phyloP scores from a whole-genome alignment of 139 green algal species.

The Chlamydomonas sphaeroides region DNA sequence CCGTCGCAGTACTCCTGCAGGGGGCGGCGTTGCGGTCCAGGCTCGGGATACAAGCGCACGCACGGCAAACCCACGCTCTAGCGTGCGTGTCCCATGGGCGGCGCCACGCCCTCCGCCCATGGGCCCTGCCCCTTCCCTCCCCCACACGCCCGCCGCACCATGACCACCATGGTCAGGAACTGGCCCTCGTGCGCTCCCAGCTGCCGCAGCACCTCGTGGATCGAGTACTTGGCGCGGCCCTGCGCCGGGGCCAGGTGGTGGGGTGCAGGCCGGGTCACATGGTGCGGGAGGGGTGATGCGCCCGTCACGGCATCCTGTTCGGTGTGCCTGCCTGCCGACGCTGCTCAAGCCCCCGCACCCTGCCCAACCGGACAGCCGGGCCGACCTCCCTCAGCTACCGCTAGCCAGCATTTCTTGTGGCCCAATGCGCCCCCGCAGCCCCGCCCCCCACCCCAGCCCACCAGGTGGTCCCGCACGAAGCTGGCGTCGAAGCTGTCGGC shows the following conservation, averaged over 20 bases:
- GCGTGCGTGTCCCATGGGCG: too few relatives aligned
- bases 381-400: too few relatives aligned
- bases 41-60: too few relatives aligned
- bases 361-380: too few relatives aligned
- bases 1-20: conserved; percentile 38
- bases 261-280: not conserved
- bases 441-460: not conserved
- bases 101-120: not conserved
- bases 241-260: not conserved
- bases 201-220: conserved; percentile 36
- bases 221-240: conserved; percentile 25
- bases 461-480: conserved; percentile 26
- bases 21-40: too few relatives aligned
- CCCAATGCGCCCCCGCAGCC: too few relatives aligned
- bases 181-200: conserved; percentile 13
- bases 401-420: too few relatives aligned
- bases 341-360: too few relatives aligned
- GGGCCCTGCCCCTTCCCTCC: not conserved
- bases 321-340: too few relatives aligned
- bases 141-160: not conserved
- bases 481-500: conserved; percentile 32
- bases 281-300: too few relatives aligned
- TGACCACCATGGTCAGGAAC: conserved; percentile 44
- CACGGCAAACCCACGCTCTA: too few relatives aligned
- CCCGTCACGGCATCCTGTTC: too few relatives aligned